These are phyloP conservation scores for Saraca asoca DNA, from an alignment of 331 rosid genomes.

Conservation along the genomic window DNA sequence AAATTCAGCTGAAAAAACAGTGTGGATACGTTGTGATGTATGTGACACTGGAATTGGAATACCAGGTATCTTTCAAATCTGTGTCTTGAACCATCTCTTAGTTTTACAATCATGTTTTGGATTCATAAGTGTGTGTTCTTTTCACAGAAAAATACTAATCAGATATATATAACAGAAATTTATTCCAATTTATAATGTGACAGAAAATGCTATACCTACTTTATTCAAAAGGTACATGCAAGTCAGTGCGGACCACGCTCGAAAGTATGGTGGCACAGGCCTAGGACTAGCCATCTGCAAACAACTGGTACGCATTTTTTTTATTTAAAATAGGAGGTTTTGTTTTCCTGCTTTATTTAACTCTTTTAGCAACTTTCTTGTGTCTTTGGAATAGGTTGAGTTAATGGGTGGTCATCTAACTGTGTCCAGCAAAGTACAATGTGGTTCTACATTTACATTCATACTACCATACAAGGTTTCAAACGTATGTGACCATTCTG, in stretches of 20 bases:
- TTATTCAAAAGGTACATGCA: constrained; percentile 95
- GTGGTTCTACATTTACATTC: constrained; percentile 90
- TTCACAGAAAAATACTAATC: not conserved
- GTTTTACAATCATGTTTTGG: constrained; percentile 1
- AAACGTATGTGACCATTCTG: constrained; percentile 52
- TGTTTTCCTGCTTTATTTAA: too few species aligned
- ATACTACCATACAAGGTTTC: constrained; percentile 85
- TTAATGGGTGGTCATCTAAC: constrained; percentile 93
- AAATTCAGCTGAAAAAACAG: constrained; percentile 63
- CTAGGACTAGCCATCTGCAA: constrained; percentile 96
- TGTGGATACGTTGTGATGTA: constrained; percentile 92
- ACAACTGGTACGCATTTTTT: constrained; percentile 70
- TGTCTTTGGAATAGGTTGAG: constrained; percentile 58
- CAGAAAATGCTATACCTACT: constrained; percentile 84
- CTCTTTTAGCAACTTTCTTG: too few species aligned
- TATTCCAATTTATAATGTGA: constrained; percentile 23
- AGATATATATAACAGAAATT: not conserved
- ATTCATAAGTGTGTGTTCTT: constrained; percentile 1
- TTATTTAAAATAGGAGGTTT: not conserved
- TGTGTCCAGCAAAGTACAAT: constrained; percentile 71
- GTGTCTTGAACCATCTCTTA: too few species aligned
- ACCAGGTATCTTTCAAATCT: constrained; percentile 59
- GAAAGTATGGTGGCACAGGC: constrained; percentile 97
- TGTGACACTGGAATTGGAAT: constrained; percentile 97
- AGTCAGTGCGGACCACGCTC: constrained; percentile 94